A percentile compares a stretch with the other conserved stretches of the same genome.
These are phyloP conservation scores for Cytospora piceae DNA, from an alignment of 2,329 filamentous ascomycete genomes.

Conservation along the genomic window DNA sequence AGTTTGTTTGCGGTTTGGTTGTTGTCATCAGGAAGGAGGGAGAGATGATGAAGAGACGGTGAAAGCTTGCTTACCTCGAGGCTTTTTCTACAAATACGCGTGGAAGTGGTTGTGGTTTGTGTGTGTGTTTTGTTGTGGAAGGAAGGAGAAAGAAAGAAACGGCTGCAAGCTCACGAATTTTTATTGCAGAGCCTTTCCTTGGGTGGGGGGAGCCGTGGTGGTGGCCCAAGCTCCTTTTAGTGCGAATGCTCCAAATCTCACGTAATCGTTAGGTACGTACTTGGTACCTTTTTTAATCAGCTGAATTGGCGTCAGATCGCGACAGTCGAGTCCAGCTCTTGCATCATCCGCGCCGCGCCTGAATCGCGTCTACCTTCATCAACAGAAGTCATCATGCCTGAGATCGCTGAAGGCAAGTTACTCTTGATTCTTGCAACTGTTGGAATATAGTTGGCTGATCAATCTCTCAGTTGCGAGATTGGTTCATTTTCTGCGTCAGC, in stretches of 20 bases:
- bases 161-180: constrained; percentile 17
- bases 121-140: constrained; percentile 30
- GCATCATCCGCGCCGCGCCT: constrained; percentile 19
- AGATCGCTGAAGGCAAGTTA: constrained; percentile 61
- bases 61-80: constrained; percentile 29
- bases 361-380: constrained; percentile 18
- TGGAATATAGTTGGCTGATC: neutral
- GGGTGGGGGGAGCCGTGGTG: neutral
- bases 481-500: constrained; percentile 80
- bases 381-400: constrained; percentile 52
- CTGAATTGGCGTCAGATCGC: constrained; percentile 21
- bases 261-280: constrained; percentile 2
- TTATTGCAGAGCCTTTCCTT: constrained; percentile 23
- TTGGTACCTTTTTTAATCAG: neutral
- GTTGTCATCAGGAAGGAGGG: constrained; percentile 73
- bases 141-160: constrained; percentile 12
- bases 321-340: constrained; percentile 6
- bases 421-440: constrained; percentile 10
- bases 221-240: constrained; percentile 21
- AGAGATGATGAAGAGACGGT: constrained; percentile 25
- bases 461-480: constrained; percentile 70
- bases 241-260: constrained; percentile 1
- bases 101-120: constrained; percentile 19
- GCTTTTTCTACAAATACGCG: constrained; percentile 18
- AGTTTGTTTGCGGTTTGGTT: constrained; percentile 89